These are phyloP conservation scores for Penicillium chermesinum DNA, from an alignment of 495 filamentous ascomycete genomes.

Conservation along the genomic window DNA sequence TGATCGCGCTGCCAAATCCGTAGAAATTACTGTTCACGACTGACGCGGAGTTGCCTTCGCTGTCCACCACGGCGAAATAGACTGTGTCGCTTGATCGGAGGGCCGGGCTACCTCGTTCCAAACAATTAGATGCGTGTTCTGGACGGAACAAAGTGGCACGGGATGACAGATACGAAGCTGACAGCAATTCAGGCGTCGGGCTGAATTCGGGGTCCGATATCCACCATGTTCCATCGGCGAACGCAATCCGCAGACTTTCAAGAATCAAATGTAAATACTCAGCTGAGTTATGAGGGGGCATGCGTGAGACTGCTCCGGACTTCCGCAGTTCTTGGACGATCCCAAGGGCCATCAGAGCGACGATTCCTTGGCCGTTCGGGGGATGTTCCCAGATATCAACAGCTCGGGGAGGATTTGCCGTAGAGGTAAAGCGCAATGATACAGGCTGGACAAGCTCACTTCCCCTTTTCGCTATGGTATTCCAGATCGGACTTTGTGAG, in stretches of 20 bases:
- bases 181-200: background rate
- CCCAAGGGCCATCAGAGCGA: background rate
- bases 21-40: conserved; percentile 1
- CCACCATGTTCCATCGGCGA: background rate
- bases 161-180: background rate
- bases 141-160: background rate
- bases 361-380: conserved; percentile 1
- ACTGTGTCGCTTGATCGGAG: background rate
- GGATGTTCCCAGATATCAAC: conserved; percentile 4
- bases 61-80: background rate
- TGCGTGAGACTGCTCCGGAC: background rate
- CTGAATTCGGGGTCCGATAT: background rate
- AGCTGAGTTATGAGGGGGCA: background rate
- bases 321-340: background rate
- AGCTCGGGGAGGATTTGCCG: background rate
- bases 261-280: background rate
- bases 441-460: background rate
- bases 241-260: background rate
- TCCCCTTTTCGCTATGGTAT: background rate
- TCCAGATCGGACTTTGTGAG: background rate
- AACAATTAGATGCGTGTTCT: background rate
- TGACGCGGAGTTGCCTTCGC: background rate
- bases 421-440: background rate
- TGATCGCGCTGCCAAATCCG: conserved; percentile 1
- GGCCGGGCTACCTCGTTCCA: background rate